phyloP scores from a whole-genome alignment of 2,329 filamentous ascomycete species.

The Cladophialophora immunda region DNA sequence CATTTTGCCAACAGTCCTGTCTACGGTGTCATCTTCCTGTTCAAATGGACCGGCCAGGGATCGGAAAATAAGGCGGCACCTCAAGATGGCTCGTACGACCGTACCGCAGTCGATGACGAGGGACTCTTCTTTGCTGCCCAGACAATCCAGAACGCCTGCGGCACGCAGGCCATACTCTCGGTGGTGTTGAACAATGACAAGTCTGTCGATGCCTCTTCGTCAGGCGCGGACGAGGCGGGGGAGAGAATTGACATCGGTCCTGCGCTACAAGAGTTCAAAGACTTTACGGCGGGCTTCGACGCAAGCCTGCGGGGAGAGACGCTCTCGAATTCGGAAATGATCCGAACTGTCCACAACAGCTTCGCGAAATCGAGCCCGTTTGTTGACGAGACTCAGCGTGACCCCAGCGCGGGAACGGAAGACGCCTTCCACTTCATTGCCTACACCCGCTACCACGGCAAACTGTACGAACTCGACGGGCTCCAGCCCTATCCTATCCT shows the following conservation, averaged over 20 bases:
- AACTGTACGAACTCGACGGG: slow-evolving; percentile 92
- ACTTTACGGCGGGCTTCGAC: slow-evolving; percentile 86
- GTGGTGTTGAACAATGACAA: slow-evolving; percentile 86
- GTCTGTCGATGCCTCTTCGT: slow-evolving; percentile 42
- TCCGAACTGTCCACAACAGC: slow-evolving; percentile 84
- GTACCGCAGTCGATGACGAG: slow-evolving; percentile 71
- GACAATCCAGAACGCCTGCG: slow-evolving; percentile 98
- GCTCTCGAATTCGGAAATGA: slow-evolving; percentile 74
- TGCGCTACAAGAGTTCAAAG: slow-evolving; percentile 78
- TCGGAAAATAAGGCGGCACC: slow-evolving; percentile 73
- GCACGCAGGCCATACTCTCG: slow-evolving; percentile 91
- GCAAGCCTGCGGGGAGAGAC: slow-evolving; percentile 76
- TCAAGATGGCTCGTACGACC: slow-evolving; percentile 83
- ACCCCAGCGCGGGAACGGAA: slow-evolving; percentile 75
- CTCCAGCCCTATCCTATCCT: slow-evolving; percentile 91
- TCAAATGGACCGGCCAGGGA: slow-evolving; percentile 76
- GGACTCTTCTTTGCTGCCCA: slow-evolving; percentile 85
- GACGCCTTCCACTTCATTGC: slow-evolving; percentile 98
- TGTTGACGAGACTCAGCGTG: slow-evolving; percentile 83
- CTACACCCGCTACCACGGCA: slow-evolving; percentile 82
- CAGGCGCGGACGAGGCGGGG: slow-evolving; percentile 35
- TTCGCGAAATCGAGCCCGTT: slow-evolving; percentile 91
- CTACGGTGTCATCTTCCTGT: slow-evolving; percentile 98
- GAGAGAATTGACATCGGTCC: slow-evolving; percentile 72
- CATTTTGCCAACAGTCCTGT: slow-evolving; percentile 65